Base-by-base conservation (phyloP, 371 early-diverging fungal genomes). In the Mucor lusitanicus region DNA sequence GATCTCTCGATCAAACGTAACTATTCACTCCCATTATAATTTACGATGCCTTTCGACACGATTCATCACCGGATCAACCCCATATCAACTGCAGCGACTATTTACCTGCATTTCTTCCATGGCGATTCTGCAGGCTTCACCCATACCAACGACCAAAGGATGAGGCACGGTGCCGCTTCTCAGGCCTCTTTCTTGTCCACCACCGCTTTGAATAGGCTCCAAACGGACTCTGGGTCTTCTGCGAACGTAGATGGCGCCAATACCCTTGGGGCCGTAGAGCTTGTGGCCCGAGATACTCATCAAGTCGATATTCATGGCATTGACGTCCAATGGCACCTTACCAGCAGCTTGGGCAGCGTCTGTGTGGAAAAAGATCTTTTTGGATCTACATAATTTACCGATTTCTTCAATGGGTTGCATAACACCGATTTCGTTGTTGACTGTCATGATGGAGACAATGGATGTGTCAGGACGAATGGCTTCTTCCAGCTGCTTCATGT, bases 281-380 rank as follows among this genome's bases (percentile, higher is more conserved):
- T 99, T 99, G 81, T 99, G 99, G 15, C 99, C 99, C 23, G 96
- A 96, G 53, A 99, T 96, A 70, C 96, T 95, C 90, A 99, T 85
- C 63, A 99, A 84, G 73, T 98, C 99, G 63, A 99, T 90, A 78
- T 98, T 97, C 95, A 95, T 93, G 39, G 88, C 88, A 67, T 95
- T 94, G 44, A 99, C 99, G 79, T 99, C 95, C 37, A 99, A 78
- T 8, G 96, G 95, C 37, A 99, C 93, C 83, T 99, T 99, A 61
- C 99, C 99, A 19, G 94, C 89, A 13, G 99, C 99, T 80, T 99
- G 99, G 5, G 99, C 99, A n/a, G 99, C 99, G 83, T 99, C 99
- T 12, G 98, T 97, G 73, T 99, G 97, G 88, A 98, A 96, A 70
- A 96, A 97, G 40, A 98, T 82, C 75, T 95, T 95, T 64, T 90